Evolutionary conservation across 306 rosid genomes (phyloP).

Genomic region (Dalbergia cultrata): DNA sequence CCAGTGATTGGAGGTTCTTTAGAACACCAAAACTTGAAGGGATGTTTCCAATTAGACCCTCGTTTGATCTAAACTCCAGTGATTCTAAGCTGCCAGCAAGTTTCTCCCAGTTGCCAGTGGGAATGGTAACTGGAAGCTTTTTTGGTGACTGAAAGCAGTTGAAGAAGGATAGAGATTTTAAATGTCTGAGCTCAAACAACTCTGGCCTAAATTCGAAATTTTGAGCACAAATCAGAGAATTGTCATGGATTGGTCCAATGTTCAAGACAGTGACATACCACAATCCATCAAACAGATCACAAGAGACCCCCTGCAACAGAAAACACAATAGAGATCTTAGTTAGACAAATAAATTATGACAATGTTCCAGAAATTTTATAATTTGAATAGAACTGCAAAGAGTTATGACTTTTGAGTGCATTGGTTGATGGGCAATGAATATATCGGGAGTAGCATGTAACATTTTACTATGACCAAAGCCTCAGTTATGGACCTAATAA

Average conservation of each 20-base stretch:
- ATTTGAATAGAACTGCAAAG: slow-evolving; percentile 7
- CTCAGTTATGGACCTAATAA: background rate
- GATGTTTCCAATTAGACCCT: slow-evolving; percentile 68
- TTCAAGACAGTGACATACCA: slow-evolving; percentile 85
- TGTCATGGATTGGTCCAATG: slow-evolving; percentile 86
- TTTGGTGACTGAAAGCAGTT: slow-evolving; percentile 70
- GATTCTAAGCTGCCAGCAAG: slow-evolving; percentile 72
- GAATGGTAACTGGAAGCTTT: slow-evolving; percentile 59
- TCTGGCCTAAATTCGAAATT: slow-evolving; percentile 62
- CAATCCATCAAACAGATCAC: slow-evolving; percentile 81
- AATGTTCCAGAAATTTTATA: slow-evolving; percentile 4
- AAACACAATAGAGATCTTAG: slow-evolving; percentile 18
- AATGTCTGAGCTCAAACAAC: slow-evolving; percentile 72
- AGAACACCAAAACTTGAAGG: slow-evolving; percentile 69
- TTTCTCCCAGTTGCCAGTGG: slow-evolving; percentile 70
- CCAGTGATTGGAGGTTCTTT: slow-evolving; percentile 76
- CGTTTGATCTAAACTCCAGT: slow-evolving; percentile 80
- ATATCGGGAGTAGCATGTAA: slow-evolving; percentile 16
- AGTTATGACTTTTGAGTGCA: slow-evolving; percentile 5
- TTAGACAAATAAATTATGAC: slow-evolving; percentile 4
- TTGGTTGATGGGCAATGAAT: slow-evolving; percentile 1
- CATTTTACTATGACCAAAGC: background rate
- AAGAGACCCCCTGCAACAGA: slow-evolving; percentile 84
- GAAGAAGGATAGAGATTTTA: slow-evolving; percentile 74
- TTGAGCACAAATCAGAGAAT: slow-evolving; percentile 72